phyloP scores from a whole-genome alignment of 768 basidiomycete genomes.

The Kwoniella botswanensis region DNA sequence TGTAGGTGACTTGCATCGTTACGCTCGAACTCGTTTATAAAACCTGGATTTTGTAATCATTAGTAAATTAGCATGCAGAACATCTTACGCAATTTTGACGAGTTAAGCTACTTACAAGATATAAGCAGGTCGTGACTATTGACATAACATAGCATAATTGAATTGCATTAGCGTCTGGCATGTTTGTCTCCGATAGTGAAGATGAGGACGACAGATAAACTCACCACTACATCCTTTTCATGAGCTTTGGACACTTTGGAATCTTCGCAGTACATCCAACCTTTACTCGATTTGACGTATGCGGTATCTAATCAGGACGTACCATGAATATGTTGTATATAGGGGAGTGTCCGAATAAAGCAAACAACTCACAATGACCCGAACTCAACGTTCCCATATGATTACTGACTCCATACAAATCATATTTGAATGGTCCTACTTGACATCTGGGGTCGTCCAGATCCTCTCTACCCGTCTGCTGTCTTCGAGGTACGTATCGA shows the following conservation, averaged over 20 bases:
- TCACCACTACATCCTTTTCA: constrained; percentile 79
- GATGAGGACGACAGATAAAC: constrained; percentile 16
- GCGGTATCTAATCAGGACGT: constrained; percentile 74
- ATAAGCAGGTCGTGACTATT: constrained; percentile 53
- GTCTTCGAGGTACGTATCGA: constrained; percentile 81
- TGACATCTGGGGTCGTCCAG: constrained; percentile 77
- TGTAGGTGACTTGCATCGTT: background rate
- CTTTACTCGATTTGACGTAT: constrained; percentile 79
- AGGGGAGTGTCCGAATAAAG: background rate
- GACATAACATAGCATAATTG: background rate
- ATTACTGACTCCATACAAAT: constrained; percentile 93
- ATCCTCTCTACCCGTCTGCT: constrained; percentile 66
- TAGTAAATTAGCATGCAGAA: background rate
- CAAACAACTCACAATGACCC: constrained; percentile 80
- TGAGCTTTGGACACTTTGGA: constrained; percentile 78
- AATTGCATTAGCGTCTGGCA: too few species aligned
- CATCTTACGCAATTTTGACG: background rate
- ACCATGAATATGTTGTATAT: background rate
- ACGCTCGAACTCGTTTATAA: background rate
- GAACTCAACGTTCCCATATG: constrained; percentile 92
- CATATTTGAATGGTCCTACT: constrained; percentile 87
- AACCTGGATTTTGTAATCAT: background rate
- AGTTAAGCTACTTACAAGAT: constrained; percentile 41
- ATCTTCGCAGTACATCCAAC: constrained; percentile 94
- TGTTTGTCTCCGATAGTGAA: too few species aligned